Evolutionary conservation across 352 stramenopile species (phyloP).

Genomic region (Albugo laibachii): DNA sequence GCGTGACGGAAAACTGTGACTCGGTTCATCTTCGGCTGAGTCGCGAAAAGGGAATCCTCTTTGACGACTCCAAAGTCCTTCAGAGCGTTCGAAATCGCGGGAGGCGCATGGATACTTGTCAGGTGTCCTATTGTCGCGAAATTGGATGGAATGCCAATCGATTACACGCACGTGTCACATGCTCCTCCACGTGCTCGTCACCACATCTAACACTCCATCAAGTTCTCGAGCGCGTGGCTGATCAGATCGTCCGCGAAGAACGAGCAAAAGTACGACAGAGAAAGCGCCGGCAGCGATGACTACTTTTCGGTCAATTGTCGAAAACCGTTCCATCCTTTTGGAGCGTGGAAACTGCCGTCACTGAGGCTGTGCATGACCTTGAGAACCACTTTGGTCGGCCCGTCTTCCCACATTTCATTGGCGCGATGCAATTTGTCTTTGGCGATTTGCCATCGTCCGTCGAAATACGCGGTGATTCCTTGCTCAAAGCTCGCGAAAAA

Average conservation of each 20-base stretch:
- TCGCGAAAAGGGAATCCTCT: too few relatives aligned
- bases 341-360: constrained; percentile 51
- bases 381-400: constrained; percentile 80
- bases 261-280: neutral
- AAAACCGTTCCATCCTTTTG: constrained; percentile 82
- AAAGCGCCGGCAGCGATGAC: neutral
- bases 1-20: neutral
- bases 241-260: neutral
- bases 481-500: constrained; percentile 86
- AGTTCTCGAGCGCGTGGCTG: neutral
- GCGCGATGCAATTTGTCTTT: constrained; percentile 64
- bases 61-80: too few relatives aligned
- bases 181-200: neutral
- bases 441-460: constrained; percentile 80
- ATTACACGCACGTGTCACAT: neutral
- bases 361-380: constrained; percentile 84
- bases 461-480: constrained; percentile 86
- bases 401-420: constrained; percentile 83
- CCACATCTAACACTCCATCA: neutral
- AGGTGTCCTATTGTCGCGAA: neutral
- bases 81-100: too few relatives aligned
- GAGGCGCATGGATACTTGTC: neutral
- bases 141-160: neutral
- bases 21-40: neutral
- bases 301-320: constrained; percentile 86